Evolutionary conservation across 495 filamentous ascomycete species (phyloP).

Genomic region (Trichocladium uniseriatum): DNA sequence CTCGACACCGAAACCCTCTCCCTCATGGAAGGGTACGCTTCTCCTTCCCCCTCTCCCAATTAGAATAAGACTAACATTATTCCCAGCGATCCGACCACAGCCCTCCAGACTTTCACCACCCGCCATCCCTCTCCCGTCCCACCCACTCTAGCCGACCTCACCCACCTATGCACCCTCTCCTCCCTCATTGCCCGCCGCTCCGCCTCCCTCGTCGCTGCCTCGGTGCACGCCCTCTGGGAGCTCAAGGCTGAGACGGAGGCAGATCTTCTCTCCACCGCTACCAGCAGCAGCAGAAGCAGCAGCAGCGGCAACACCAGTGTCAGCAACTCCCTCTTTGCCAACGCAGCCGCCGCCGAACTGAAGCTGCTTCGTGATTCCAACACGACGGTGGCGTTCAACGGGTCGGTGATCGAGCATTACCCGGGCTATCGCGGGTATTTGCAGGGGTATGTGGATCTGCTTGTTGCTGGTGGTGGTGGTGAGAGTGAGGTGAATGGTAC

Average conservation of each 20-base stretch:
- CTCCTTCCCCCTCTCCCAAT: background rate
- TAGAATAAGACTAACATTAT: too few relatives aligned
- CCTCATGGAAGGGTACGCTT: conserved; percentile 47
- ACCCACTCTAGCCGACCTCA: conserved; percentile 41
- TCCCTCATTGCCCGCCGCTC: conserved; percentile 52
- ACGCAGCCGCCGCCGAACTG: conserved; percentile 22
- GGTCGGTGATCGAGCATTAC: conserved; percentile 57
- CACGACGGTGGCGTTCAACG: conserved; percentile 52
- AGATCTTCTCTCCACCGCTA: conserved; percentile 1
- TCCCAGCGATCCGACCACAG: conserved; percentile 32
- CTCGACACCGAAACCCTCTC: conserved; percentile 54
- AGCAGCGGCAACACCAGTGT: too few relatives aligned
- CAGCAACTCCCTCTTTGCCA: conserved; percentile 13
- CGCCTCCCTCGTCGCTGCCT: conserved; percentile 52
- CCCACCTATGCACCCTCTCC: conserved; percentile 43
- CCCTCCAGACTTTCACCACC: conserved; percentile 27
- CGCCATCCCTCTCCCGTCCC: conserved; percentile 37
- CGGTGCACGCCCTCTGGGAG: conserved; percentile 52
- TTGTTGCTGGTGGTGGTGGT: conserved; percentile 31
- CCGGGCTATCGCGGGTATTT: conserved; percentile 43
- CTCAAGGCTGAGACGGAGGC: conserved; percentile 44
- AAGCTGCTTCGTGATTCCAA: conserved; percentile 1
- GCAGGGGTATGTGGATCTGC: conserved; percentile 43
- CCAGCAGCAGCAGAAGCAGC: background rate
- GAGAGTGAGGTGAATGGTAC: too few relatives aligned